A percentile compares a stretch with the other conserved stretches of the same genome.
phyloP scores from a whole-genome alignment of 192 early-diverging fungal species.

The Obelidium mucronatum region DNA sequence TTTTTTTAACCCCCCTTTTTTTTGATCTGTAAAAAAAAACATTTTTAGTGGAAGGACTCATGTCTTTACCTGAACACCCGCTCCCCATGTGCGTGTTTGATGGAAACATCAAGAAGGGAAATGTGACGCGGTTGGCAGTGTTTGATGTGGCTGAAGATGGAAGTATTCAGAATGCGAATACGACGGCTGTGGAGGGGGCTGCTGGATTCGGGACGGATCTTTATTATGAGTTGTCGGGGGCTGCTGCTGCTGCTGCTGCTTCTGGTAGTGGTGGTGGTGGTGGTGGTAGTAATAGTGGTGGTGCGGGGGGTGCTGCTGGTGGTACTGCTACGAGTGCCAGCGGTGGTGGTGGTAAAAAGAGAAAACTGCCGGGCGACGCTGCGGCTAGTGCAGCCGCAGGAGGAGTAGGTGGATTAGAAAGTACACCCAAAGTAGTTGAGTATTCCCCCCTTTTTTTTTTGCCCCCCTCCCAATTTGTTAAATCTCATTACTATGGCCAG shows the following conservation, averaged over 20 bases:
- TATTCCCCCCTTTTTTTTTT: no score
- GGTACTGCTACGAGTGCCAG: neutral
- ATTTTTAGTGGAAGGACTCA: conserved; percentile 20
- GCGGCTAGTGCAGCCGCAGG: no score
- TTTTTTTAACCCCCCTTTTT: neutral
- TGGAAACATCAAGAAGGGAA: conserved; percentile 21
- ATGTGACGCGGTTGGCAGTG: neutral
- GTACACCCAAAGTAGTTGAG: neutral
- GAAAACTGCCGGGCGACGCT: neutral
- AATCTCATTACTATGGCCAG: neutral
- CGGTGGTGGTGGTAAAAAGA: neutral
- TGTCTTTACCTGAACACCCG: conserved; percentile 22
- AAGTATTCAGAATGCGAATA: conserved; percentile 15
- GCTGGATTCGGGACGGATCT: conserved; percentile 5
- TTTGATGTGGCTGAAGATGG: conserved; percentile 15
- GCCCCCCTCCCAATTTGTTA: no score
- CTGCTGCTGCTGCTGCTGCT: neutral
- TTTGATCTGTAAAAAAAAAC: neutral
- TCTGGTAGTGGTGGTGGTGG: no score
- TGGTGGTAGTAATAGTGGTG: no score
- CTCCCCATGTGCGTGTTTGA: conserved; percentile 28
- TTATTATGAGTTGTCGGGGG: neutral
- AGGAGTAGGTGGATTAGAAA: neutral
- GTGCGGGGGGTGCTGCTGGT: neutral
- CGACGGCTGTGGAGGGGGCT: conserved; percentile 12